Conservation (phyloP, 1,139 yeast genomes). For the Lodderomyces theae region DNA sequence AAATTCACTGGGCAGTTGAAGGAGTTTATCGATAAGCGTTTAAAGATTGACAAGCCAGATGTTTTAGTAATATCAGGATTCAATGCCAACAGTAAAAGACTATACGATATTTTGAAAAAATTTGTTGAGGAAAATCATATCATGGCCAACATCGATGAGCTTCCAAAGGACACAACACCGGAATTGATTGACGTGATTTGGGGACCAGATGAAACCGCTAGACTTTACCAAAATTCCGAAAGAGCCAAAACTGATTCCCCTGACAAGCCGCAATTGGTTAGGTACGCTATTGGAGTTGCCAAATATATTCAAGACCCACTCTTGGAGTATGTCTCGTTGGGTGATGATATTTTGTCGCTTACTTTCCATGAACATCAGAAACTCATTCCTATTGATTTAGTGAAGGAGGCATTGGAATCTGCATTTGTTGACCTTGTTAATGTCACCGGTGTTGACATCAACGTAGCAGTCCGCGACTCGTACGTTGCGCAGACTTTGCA, state of each 20-base stretch:
- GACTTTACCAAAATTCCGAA: conserved; percentile 77
- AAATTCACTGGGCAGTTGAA: conserved; percentile 53
- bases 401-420: conserved; percentile 69
- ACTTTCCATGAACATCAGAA: conserved; percentile 75
- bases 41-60: conserved; percentile 59
- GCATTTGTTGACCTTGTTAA: conserved; percentile 89
- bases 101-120: conserved; percentile 56
- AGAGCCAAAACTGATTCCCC: conserved; percentile 79
- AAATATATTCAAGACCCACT: conserved; percentile 90
- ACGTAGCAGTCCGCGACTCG: conserved; percentile 77
- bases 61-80: conserved; percentile 89
- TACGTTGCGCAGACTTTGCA: conserved; percentile 71
- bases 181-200: conserved; percentile 62
- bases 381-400: conserved; percentile 61
- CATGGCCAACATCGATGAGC: conserved; percentile 51
- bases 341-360: conserved; percentile 69
- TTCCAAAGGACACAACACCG: conserved; percentile 34
- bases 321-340: conserved; percentile 80
- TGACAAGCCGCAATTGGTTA: conserved; percentile 80
- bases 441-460: conserved; percentile 89
- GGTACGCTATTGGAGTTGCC: conserved; percentile 86
- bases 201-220: conserved; percentile 93
- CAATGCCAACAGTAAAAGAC: conserved; percentile 66
- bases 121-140: conserved; percentile 59
- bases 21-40: conserved; percentile 39